Percentiles rank a stretch among this genome's conserved stretches.
Conservation (phyloP, 495 filamentous ascomycete species). For the Mycothermus thermophilus region DNA sequence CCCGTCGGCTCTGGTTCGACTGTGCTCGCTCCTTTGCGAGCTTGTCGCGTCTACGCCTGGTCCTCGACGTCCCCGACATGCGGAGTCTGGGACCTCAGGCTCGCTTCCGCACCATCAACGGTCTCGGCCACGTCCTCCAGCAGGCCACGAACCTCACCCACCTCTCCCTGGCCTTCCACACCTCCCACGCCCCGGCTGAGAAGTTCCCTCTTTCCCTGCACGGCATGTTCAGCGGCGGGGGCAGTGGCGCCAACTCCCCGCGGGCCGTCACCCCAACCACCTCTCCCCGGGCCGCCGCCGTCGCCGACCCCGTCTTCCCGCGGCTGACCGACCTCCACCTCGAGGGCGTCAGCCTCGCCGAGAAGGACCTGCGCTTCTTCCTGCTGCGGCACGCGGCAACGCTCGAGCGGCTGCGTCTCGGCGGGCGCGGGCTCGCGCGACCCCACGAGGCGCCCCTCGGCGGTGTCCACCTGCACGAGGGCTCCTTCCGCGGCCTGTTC, state of each 20-base stretch:
- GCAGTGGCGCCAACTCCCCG: no score
- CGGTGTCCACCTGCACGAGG: constrained; percentile 32
- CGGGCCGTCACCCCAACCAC: no score
- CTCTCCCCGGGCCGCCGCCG: no score
- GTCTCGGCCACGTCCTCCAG: constrained; percentile 31
- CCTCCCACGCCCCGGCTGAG: constrained; percentile 24
- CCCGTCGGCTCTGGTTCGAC: constrained; percentile 31
- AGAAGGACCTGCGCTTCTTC: constrained; percentile 31
- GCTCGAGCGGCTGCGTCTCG: constrained; percentile 28
- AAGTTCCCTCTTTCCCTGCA: constrained; percentile 30
- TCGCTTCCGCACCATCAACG: constrained; percentile 28
- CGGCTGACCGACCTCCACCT: constrained; percentile 31
- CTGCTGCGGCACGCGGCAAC: constrained; percentile 28
- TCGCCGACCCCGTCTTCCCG: constrained; percentile 19
- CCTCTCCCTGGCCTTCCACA: constrained; percentile 32
- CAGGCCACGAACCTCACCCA: constrained; percentile 23
- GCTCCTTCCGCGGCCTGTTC: constrained; percentile 29
- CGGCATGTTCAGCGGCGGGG: constrained; percentile 19
- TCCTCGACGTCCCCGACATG: constrained; percentile 23
- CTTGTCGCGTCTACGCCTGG: constrained; percentile 25
- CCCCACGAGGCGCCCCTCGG: constrained; percentile 26
- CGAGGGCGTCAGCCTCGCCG: constrained; percentile 29
- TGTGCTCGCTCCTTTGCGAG: constrained; percentile 28
- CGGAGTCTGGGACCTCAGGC: constrained; percentile 20
- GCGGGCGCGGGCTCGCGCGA: constrained; percentile 30